A percentile compares a stretch with the other conserved stretches of the same genome.
These are phyloP conservation scores for Schizophyllum commune DNA, from an alignment of 1,284 basidiomycete genomes.

Conservation along the genomic window DNA sequence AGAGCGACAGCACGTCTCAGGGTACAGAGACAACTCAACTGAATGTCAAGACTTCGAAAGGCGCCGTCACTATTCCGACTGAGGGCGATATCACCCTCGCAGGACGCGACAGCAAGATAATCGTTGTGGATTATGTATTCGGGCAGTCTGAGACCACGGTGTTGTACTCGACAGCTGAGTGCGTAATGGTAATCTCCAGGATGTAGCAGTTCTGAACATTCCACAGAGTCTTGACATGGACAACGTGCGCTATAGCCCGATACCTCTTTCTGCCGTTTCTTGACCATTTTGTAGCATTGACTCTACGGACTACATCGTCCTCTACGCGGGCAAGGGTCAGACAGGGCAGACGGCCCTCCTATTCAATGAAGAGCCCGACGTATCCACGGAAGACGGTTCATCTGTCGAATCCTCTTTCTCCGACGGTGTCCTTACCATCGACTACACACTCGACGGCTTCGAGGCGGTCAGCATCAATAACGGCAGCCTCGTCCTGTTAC, in stretches of 20 bases:
- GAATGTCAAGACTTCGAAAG: conserved; percentile 33
- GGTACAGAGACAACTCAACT: conserved; percentile 30
- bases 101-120: conserved; percentile 41
- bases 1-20: conserved; percentile 35
- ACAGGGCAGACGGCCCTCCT: conserved; percentile 35
- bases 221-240: conserved; percentile 38
- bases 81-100: conserved; percentile 32
- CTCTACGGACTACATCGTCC: conserved; percentile 31
- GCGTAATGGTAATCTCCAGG: conserved; percentile 13
- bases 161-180: conserved; percentile 43
- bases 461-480: conserved; percentile 22
- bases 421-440: conserved; percentile 29
- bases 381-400: conserved; percentile 19
- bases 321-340: conserved; percentile 36
- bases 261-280: conserved; percentile 5
- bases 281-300: conserved; percentile 25
- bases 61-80: conserved; percentile 30
- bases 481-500: conserved; percentile 26
- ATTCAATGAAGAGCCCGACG: conserved; percentile 22
- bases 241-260: conserved; percentile 24
- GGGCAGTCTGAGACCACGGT: conserved; percentile 27
- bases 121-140: conserved; percentile 42
- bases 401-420: conserved; percentile 21
- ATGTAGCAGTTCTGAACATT: conserved; percentile 7
- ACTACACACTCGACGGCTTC: conserved; percentile 27